Percentiles rank a stretch among this genome's conserved stretches.
Conservation (phyloP, 2,329 filamentous ascomycete genomes). For the Davidsoniella eucalypti region DNA sequence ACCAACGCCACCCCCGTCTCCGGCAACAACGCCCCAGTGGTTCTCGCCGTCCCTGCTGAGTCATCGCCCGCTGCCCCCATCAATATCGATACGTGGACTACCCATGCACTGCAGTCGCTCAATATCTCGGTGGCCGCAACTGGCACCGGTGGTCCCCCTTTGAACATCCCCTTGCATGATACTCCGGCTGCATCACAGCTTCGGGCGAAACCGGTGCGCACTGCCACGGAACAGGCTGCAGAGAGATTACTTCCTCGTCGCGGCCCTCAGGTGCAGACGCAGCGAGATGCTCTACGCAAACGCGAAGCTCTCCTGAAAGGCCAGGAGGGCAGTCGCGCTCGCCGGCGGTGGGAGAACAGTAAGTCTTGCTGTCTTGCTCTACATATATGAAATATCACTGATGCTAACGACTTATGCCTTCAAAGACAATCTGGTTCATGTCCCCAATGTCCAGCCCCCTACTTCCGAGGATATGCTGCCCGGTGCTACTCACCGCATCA, state of each 20-base stretch:
- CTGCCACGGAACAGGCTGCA: constrained; percentile 2
- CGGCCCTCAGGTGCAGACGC: constrained; percentile 27
- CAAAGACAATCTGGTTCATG: constrained; percentile 66
- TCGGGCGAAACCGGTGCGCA: background rate
- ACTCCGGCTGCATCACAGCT: constrained; percentile 13
- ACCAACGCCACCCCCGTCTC: background rate
- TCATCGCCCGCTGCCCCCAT: constrained; percentile 18
- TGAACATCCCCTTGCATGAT: constrained; percentile 64
- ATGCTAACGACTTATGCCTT: background rate
- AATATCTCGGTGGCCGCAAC: constrained; percentile 38
- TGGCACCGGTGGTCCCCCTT: constrained; percentile 39
- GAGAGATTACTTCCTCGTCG: constrained; percentile 22
- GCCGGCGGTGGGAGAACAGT: constrained; percentile 94
- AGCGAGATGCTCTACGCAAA: constrained; percentile 37
- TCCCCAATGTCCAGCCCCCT: constrained; percentile 74
- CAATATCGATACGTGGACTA: constrained; percentile 53
- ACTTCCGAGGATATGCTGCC: constrained; percentile 69
- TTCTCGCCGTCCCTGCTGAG: background rate
- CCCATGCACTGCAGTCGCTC: constrained; percentile 37
- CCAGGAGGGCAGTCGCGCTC: constrained; percentile 73
- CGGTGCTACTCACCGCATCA: constrained; percentile 62
- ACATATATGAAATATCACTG: background rate
- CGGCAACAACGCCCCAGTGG: background rate
- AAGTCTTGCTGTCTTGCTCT: constrained; percentile 17
- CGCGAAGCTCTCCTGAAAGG: constrained; percentile 71